Base-by-base conservation (phyloP, 148 eudicot genomes). In the Cornus suecica region DNA sequence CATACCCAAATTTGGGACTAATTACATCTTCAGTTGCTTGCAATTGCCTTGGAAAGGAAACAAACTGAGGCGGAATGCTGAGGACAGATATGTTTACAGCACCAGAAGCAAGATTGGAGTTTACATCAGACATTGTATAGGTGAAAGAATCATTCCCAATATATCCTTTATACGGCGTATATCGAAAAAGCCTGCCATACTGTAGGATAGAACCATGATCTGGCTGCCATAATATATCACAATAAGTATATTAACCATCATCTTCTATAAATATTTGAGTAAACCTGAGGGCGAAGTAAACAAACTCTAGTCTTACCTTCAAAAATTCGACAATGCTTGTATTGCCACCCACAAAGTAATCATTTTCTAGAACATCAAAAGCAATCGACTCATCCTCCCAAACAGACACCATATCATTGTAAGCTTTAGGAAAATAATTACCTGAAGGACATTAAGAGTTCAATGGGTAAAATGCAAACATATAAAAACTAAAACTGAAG, bases 381-480 rank as follows among this genome's bases (percentile, higher is more conserved):
- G 87, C 84, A 62, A 88, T 76, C n/a, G 99, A 91, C 86, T 93
- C 91, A 78, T 90, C 98, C 87, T 93, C 99, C 97, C 88, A 90
- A 20, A 93, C 92, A 62, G 89, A 82, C 64, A 90, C 61, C 30
- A 75, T 60, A 78, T 94, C 97, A 29, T 86, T 81, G 83, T 71
- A 63, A 69, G 87, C 93, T 87, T 78, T 81, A 61, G 97, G 98
- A 81, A 93, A 95, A 81, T 91, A 89, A 62, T 91, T 90, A 84
- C 90, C 99, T 95, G 90, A 37, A 37, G 7, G 42, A 64, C 23
- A 82, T 16, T 25, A 18, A n/a, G 54, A 56, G 37, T 56, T 58
- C 51, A 54, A 78, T 68, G 31, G 18, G 28, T 4, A 42, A 23
- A 26, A 74, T 61, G 26, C 24, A 58, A 58, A 58, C n/a, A 18